A percentile compares a stretch with the other conserved stretches of the same genome.
Evolutionary conservation across 2,329 filamentous ascomycete genomes (phyloP).

Genomic region (Alternaria postmessia): DNA sequence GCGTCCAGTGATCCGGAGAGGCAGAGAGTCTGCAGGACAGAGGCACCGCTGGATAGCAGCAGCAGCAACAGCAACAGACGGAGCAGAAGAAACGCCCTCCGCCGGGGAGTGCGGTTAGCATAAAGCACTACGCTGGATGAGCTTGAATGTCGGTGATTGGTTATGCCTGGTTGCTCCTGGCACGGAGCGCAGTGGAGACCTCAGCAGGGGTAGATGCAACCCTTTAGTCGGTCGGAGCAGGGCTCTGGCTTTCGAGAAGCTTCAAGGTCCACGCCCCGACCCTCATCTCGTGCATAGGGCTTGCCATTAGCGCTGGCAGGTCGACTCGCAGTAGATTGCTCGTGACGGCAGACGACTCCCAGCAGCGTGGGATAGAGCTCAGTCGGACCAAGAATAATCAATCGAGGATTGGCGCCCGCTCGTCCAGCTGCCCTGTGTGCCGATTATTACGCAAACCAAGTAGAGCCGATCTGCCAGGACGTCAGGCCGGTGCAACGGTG

Average conservation of each 20-base stretch:
- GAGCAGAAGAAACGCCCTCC: constrained; percentile 27
- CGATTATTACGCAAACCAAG: constrained; percentile 20
- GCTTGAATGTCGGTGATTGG: constrained; percentile 39
- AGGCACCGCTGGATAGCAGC: constrained; percentile 19
- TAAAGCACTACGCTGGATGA: constrained; percentile 38
- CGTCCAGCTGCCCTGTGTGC: constrained; percentile 34
- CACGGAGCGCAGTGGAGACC: constrained; percentile 36
- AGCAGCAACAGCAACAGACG: constrained; percentile 18
- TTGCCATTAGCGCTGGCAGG: constrained; percentile 6
- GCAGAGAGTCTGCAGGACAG: constrained; percentile 9
- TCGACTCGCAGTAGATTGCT: background rate
- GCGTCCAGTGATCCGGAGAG: constrained; percentile 3
- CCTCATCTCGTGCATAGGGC: constrained; percentile 18
- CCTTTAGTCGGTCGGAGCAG: constrained; percentile 33
- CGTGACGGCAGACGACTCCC: constrained; percentile 22
- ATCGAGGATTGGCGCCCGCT: constrained; percentile 26
- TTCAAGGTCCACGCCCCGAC: constrained; percentile 11
- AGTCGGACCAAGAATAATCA: constrained; percentile 31
- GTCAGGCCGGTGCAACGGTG: constrained; percentile 23
- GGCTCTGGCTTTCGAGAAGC: constrained; percentile 14
- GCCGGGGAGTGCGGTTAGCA: constrained; percentile 41
- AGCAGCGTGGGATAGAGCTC: constrained; percentile 28
- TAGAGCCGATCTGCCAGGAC: constrained; percentile 27
- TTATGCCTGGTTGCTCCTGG: constrained; percentile 20
- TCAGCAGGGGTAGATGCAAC: constrained; percentile 35